Evolutionary conservation across 495 filamentous ascomycete species (phyloP).

Genomic region (Chaetomium fimeti): DNA sequence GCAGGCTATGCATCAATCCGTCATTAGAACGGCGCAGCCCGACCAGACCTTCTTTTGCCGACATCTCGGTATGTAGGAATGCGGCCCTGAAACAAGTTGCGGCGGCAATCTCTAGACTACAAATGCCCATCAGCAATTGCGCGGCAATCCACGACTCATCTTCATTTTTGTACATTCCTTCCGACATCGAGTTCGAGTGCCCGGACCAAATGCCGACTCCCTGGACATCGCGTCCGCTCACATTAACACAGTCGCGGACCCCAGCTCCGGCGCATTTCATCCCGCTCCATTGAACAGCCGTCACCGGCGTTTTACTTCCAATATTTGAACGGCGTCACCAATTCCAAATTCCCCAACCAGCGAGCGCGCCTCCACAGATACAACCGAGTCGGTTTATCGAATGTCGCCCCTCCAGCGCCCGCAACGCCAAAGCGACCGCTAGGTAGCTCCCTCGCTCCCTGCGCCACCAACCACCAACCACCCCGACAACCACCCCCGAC

Average conservation of each 20-base stretch:
- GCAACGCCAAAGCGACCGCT: no score
- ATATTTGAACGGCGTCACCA: background rate
- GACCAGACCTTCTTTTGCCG: background rate
- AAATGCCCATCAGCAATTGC: background rate
- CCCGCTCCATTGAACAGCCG: background rate
- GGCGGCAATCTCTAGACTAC: background rate
- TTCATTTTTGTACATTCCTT: background rate
- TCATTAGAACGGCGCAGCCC: background rate
- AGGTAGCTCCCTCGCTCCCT: no score
- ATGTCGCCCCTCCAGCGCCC: no score
- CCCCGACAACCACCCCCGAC: no score
- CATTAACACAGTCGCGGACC: background rate
- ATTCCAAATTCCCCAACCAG: background rate
- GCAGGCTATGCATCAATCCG: slow-evolving; percentile 6
- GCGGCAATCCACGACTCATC: background rate
- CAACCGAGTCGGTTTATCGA: no score
- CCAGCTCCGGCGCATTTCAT: background rate
- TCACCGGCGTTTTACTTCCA: background rate
- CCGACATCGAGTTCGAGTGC: background rate
- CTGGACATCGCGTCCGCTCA: background rate
- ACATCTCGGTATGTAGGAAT: background rate
- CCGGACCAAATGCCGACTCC: background rate
- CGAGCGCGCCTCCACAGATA: no score
- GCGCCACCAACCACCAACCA: no score
- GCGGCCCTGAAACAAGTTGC: background rate